These are phyloP conservation scores for Termitomyces sp. DNA, from an alignment of 1,284 basidiomycete species.

Conservation along the genomic window DNA sequence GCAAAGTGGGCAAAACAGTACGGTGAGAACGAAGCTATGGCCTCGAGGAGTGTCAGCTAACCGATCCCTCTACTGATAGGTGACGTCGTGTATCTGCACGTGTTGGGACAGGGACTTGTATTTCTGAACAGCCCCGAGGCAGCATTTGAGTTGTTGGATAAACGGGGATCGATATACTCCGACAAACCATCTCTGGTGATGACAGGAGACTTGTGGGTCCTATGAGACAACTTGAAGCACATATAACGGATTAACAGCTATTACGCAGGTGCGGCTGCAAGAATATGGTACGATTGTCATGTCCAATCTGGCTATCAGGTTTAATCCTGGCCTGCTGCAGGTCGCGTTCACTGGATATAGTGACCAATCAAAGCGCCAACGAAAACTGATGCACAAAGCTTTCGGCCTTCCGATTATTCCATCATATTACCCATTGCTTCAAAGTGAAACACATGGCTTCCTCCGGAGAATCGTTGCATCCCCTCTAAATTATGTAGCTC, in stretches of 20 bases:
- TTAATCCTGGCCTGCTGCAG: conserved; percentile 23
- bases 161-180: conserved; percentile 62
- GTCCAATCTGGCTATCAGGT: not conserved
- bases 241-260: conserved; percentile 6
- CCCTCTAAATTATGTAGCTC: conserved; percentile 36
- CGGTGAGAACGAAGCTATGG: conserved; percentile 30
- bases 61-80: conserved; percentile 36
- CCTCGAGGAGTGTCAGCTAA: not conserved
- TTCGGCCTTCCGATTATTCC: conserved; percentile 47
- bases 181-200: conserved; percentile 67
- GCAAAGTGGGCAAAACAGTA: conserved; percentile 45
- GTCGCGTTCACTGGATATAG: conserved; percentile 66
- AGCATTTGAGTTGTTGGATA: conserved; percentile 59
- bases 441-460: conserved; percentile 47
- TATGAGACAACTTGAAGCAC: conserved; percentile 5
- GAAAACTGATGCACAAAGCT: conserved; percentile 59
- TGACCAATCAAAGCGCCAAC: conserved; percentile 57
- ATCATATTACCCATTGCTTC: conserved; percentile 53
- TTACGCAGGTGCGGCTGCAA: conserved; percentile 54
- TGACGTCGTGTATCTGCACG: conserved; percentile 59
- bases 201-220: conserved; percentile 49
- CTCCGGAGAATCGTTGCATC: conserved; percentile 40
- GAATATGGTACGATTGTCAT: conserved; percentile 46
- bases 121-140: conserved; percentile 59
- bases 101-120: conserved; percentile 59